Evolutionary conservation across 2,329 filamentous ascomycete species (phyloP), one percentile per base, ranked within the genome.

Genomic region (Fusarium sp.): DNA sequence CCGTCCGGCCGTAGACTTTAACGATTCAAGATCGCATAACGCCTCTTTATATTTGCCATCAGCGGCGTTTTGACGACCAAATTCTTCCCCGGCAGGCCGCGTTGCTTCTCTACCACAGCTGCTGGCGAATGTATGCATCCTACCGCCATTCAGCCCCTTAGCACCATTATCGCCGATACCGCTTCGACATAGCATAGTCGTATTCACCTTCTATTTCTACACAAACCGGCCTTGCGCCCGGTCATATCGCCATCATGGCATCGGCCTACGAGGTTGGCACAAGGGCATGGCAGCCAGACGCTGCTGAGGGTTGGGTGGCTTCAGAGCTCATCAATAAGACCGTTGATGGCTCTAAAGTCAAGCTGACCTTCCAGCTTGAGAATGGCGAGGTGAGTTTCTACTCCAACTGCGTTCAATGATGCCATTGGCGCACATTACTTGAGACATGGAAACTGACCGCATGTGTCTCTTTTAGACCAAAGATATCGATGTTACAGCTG

Each of bases 211-310:
- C 33, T 43, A 12, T 35, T 46, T 12, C 47, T 60, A 57, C 56
- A 64, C 49, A 48, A 26, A 68, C 73, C 67, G 72, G 67, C 73
- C 63, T 71, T 63, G 67, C 67, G 69, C 71, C 70, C 56, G 71
- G 73, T 69, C 54, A 67, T 66, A 74, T 57, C 62, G 73, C 74
- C 80, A 80, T 79, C 82, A 97, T 97, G 94, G 93, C 93, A 85
- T 92, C 97, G 83, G 93, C 89, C 80, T 98, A 97, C 84, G 94
- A 98, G 86, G 89, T 98, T 78, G 96, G 95, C 79, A 98, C 95
- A 77, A 91, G 93, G 88, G 96, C 94, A 79, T 99, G 96, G 96
- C 96, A 98, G 88, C 94, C 96, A 76, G 96, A 99, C 85, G 85
- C 89, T 80, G 93, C 93, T 66, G 95, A 99, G 83, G 96, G 96